Conservation (phyloP, 768 basidiomycete species). For the Goffeauzyma gilvescens region DNA sequence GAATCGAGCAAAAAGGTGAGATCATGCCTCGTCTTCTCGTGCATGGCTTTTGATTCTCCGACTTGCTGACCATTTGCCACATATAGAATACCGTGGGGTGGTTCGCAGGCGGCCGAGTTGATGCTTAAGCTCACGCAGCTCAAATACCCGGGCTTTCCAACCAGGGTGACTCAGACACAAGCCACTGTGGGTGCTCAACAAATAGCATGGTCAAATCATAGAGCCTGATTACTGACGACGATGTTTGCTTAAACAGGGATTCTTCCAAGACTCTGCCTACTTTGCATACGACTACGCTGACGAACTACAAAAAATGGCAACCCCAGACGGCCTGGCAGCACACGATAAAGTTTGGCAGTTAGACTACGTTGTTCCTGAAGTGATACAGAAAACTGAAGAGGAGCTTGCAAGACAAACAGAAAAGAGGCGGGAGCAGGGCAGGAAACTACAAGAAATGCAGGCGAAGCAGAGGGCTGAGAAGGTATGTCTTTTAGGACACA, state of each 20-base stretch:
- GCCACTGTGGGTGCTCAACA: conserved; percentile 49
- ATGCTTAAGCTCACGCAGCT: conserved; percentile 81
- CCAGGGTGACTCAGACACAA: conserved; percentile 56
- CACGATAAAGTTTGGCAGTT: conserved; percentile 67
- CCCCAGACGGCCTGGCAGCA: conserved; percentile 46
- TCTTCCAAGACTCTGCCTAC: conserved; percentile 70
- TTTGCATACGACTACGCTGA: conserved; percentile 58
- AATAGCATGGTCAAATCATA: no score
- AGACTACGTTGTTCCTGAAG: conserved; percentile 45
- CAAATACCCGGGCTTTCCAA: conserved; percentile 84
- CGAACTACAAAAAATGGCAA: conserved; percentile 47
- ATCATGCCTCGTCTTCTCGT: background rate
- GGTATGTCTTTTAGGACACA: conserved; percentile 39
- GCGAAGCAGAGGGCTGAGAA: conserved; percentile 70
- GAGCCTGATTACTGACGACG: background rate
- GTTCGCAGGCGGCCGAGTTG: conserved; percentile 73
- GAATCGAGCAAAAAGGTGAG: conserved; percentile 68
- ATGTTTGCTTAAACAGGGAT: conserved; percentile 54
- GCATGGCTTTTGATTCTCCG: background rate
- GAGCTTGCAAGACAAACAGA: conserved; percentile 61
- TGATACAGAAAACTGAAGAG: conserved; percentile 78
- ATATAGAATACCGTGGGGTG: conserved; percentile 82
- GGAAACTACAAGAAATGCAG: conserved; percentile 75
- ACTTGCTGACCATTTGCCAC: background rate
- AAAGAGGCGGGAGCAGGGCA: conserved; percentile 65